phyloP scores from a whole-genome alignment of 768 basidiomycete species.

The Russula dissimulans region DNA sequence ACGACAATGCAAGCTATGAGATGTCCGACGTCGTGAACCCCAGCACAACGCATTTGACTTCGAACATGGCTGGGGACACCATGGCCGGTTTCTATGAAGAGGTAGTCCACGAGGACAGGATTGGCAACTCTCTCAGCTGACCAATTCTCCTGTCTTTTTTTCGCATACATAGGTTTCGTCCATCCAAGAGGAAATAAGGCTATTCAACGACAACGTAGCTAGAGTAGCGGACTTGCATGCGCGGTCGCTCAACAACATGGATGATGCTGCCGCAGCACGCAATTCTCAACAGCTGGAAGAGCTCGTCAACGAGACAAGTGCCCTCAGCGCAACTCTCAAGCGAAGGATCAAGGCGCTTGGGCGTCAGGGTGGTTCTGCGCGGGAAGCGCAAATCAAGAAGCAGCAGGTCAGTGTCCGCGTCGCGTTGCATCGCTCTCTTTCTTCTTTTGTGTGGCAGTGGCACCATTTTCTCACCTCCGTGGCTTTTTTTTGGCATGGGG shows the following conservation, averaged over 20 bases:
- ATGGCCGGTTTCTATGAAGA: conserved; percentile 71
- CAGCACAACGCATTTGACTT: conserved; percentile 33
- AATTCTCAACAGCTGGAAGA: conserved; percentile 43
- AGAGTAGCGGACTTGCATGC: conserved; percentile 42
- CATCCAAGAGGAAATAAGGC: conserved; percentile 37
- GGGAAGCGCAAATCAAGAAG: conserved; percentile 40
- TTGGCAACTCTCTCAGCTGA: neutral
- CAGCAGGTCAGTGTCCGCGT: conserved; percentile 33
- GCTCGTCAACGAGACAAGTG: conserved; percentile 50
- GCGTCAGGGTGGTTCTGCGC: conserved; percentile 30
- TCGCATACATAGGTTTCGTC: conserved; percentile 33
- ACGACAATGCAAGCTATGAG: conserved; percentile 49
- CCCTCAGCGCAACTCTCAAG: conserved; percentile 48
- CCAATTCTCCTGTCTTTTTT: neutral
- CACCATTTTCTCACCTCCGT: neutral
- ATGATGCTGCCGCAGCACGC: conserved; percentile 36
- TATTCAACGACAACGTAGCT: conserved; percentile 38
- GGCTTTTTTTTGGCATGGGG: neutral
- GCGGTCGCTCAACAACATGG: conserved; percentile 40
- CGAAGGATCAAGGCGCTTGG: conserved; percentile 51
- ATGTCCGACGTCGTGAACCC: conserved; percentile 64
- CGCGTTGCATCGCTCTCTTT: neutral
- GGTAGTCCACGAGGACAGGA: conserved; percentile 33
- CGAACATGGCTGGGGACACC: conserved; percentile 32
- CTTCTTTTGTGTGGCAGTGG: neutral